Evolutionary conservation across 768 basidiomycete species (phyloP), one percentile per base, ranked within the genome.

Genomic region (Leccinellum rugosiceps): DNA sequence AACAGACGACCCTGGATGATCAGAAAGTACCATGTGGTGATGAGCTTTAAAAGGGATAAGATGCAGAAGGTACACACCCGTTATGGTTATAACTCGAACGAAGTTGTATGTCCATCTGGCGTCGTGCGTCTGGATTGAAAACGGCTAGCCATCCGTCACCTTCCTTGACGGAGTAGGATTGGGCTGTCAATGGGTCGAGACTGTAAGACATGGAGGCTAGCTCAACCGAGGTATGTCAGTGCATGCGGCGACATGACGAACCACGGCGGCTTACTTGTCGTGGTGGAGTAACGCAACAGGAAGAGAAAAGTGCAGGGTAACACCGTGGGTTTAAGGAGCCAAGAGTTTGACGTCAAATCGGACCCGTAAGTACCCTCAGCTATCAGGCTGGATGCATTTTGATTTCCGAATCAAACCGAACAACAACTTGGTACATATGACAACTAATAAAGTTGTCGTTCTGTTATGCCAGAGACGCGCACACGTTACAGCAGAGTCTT

Each of bases 11-110:
- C 4, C 72, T 73, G 57, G 48, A 57, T 50, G 52, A 35, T 41
- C 6, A 28, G 35, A 44, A 50, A 35, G 25, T 43, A 32, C 28
- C 10, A 52, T 26, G 41, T 26, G 31, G 49, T 23, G 41, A 54
- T 60, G 57, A 65, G 58, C 45, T 43, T 14, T 10, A 58, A 61
- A 43, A 56, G 38, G 54, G 52, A 59, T 31, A 4, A 4, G 23
- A 55, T 47, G 28, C 7, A 72, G 70, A 59, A 31, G 7, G 35
- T 13, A 74, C 81, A 38, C 66, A 93, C 92, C 88, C 90, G 65
- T 90, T 88, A 67, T 95, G 94, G 71, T 83, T 81, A 46, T 94
- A 76, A 32, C 85, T 88, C 68, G 92, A 89, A 46, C 87, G 80
- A 52, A 81, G 66, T n/a, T 72, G 71, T 31, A 83, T 78, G 58